These are phyloP conservation scores for Alopecurus myosuroides DNA, from an alignment of 176 grass and related monocot species.

Conservation along the genomic window DNA sequence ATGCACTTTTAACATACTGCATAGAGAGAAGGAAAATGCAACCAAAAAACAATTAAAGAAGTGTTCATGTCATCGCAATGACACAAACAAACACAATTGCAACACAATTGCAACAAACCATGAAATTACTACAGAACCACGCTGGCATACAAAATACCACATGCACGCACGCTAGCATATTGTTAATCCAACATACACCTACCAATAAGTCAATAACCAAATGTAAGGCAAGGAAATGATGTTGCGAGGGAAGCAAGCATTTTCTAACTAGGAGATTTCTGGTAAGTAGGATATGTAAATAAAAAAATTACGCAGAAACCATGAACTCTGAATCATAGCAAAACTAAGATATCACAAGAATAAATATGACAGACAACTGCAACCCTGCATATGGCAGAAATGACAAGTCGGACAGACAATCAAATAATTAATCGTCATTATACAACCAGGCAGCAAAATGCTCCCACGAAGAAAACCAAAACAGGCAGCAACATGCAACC, in stretches of 20 bases:
- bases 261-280: background rate
- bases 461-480: background rate
- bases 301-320: background rate
- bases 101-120: background rate
- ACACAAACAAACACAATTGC: background rate
- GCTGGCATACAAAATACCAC: constrained; percentile 3
- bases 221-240: background rate
- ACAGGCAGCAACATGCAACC: background rate
- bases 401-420: background rate
- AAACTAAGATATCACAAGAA: background rate
- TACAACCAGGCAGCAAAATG: background rate
- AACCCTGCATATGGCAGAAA: background rate
- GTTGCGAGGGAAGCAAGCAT: background rate
- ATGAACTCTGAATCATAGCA: background rate
- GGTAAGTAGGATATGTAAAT: background rate
- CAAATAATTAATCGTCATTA: constrained; percentile 1
- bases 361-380: background rate
- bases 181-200: background rate
- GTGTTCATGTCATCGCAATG: background rate
- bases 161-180: background rate
- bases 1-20: constrained; percentile 5
- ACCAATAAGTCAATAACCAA: background rate
- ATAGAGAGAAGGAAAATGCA: constrained; percentile 8
- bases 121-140: constrained; percentile 11
- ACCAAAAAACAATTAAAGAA: background rate